Base-by-base conservation (phyloP, 106 monocot genomes). In the Platanthera zijinensis region DNA sequence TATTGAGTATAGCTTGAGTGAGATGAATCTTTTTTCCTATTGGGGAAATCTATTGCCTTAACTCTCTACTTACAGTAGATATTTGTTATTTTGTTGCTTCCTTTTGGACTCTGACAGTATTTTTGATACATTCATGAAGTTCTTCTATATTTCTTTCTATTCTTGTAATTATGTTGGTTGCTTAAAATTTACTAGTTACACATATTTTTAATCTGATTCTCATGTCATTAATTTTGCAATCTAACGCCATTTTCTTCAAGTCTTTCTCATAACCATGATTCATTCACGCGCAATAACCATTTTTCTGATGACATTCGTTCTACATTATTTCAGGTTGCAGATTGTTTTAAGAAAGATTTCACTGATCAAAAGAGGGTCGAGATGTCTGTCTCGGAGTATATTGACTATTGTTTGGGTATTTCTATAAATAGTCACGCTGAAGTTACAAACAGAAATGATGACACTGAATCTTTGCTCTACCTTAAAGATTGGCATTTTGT, bases 401-500 rank as follows among this genome's bases (percentile, higher is more conserved):
- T 92, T 12, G 63, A 50, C 64, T 76, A 89, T 52, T 99, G 97
- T 94, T 72, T 78, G 62, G 57, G 47, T 51, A 50, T 76, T 81
- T 71, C 78, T 52, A 19, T 59, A 13, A 18, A 5, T 79, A 72
- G 78, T 0, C 45, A 22, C 78, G 5, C 30, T 66, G 49, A 69
- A 64, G 69, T 53, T 77, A 61, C 49, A 30, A 71, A 25, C 72
- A 48, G 59, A 81, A 80, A 66, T 32, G 32, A 52, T 8, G 52
- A 6, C 39, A 50, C 8, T 39, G 32, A 78, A 3, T 62, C 86
- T 39, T 85, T 90, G 82, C 73, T 88, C 5, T 99, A 99, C 77
- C 91, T 99, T 28, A 99, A 99, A 80, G 97, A 99, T 54, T 99
- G 97, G 94, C 97, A 99, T 78, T 99, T 99, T 88, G 86, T 87